Evolutionary conservation across 2,329 filamentous ascomycete genomes (phyloP), one percentile per base, ranked within the genome.

Genomic region (Trichoderma sp.): DNA sequence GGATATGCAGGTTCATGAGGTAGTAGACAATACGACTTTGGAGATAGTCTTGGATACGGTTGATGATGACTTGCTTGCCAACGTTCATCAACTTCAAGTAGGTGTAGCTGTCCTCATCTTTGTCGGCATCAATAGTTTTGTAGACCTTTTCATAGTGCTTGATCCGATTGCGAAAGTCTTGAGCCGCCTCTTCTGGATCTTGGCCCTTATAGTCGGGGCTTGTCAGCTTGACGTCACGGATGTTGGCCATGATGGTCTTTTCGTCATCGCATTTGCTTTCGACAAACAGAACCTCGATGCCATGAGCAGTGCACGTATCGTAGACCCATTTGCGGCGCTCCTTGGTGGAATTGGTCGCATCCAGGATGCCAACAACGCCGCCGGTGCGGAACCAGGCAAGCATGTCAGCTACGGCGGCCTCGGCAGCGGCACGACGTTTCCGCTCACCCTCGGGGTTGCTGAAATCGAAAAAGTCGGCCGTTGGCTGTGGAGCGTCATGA

Each of bases 61-160:
- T 99, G 87, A 99, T 98, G 77, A 98, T 96, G 77, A 98, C 94
- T 77, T 97, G 93, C 74, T 93, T 93, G 70, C 96, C 94, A 14
- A 98, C 93, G 77, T 99, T 91, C 86, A 98, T 96, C 77, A 99
- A 91, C 82, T 99, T 98, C 78, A 98, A 91, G 78, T 97, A 99
- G 47, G 96, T 97, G 75, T 96, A 88, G 74, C 95, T 86, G 74
- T 88, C 89, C 84, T 98, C 95, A 72, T 96, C 92, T 53, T 83
- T 84, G 72, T 89, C 86, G 73, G 92, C 92, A 74, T 96, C 93
- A 75, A 99, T 93, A 1, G 93, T 95, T 82, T 97, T 89, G 81
- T 99, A 99, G 33, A 96, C 92, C 81, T 96, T 96, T 81, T 99
- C 96, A 81, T 99, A 99, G 81, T 97, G 97, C 76, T 91, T 89